A percentile compares a stretch with the other conserved stretches of the same genome.
phyloP scores from a whole-genome alignment of 768 basidiomycete species.

The Punctularia strigosozonata region DNA sequence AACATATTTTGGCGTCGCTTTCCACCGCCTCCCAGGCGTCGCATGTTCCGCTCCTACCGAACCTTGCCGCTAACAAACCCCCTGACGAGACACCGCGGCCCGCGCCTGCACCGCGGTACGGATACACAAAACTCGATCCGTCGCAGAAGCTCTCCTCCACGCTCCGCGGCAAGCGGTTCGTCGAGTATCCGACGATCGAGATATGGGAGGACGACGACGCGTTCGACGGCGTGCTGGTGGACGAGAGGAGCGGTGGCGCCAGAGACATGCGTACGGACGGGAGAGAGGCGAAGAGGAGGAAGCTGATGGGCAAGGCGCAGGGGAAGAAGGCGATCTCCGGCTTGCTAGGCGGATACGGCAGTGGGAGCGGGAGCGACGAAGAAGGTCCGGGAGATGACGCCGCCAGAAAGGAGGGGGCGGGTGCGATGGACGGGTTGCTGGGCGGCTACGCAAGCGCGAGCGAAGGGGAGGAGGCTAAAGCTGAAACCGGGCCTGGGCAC shows the following conservation, averaged over 20 bases:
- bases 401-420: constrained; percentile 15
- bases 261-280: constrained; percentile 28
- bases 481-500: too few species aligned
- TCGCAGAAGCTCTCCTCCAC: constrained; percentile 30
- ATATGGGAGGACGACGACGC: constrained; percentile 51
- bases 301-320: constrained; percentile 35
- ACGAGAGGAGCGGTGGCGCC: too few species aligned
- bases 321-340: constrained; percentile 45
- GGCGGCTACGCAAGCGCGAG: constrained; percentile 41
- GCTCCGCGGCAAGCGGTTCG: constrained; percentile 53
- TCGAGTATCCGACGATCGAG: constrained; percentile 79
- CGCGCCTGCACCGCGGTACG: constrained; percentile 5
- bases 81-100: not conserved
- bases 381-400: constrained; percentile 25
- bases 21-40: too few species aligned
- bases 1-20: constrained; percentile 16
- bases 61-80: not conserved
- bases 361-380: constrained; percentile 26
- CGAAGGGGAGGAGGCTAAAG: constrained; percentile 25
- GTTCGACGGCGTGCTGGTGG: constrained; percentile 51
- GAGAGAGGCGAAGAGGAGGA: constrained; percentile 40
- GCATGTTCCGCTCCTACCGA: too few species aligned
- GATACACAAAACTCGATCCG: constrained; percentile 49
- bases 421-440: constrained; percentile 26
- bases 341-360: constrained; percentile 52